These are phyloP conservation scores for Paecilomyces sp. DNA, from an alignment of 2,329 filamentous ascomycete genomes.

Conservation along the genomic window DNA sequence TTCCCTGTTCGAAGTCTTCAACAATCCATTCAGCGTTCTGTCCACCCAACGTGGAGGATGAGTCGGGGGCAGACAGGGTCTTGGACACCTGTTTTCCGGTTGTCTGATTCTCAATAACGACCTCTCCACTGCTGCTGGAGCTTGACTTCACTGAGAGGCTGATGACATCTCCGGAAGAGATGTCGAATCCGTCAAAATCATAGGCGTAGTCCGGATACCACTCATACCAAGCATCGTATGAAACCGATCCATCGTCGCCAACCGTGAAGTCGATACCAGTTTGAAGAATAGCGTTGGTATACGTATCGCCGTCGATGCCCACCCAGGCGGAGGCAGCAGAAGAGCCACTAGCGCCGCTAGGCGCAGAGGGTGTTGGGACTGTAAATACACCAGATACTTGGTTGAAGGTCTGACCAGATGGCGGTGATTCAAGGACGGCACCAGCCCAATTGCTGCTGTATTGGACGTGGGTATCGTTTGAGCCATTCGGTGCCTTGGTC, in stretches of 20 bases:
- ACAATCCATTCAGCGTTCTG: constrained; percentile 59
- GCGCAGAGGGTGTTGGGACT: constrained; percentile 43
- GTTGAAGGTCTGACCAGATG: constrained; percentile 41
- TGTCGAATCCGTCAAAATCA: constrained; percentile 42
- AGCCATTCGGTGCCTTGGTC: constrained; percentile 2
- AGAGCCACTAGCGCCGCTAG: constrained; percentile 27
- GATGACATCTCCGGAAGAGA: constrained; percentile 42
- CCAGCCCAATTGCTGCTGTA: constrained; percentile 57
- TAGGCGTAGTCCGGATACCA: constrained; percentile 54
- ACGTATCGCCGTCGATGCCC: constrained; percentile 56
- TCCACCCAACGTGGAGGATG: constrained; percentile 40
- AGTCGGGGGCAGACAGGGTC: constrained; percentile 39
- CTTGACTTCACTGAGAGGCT: constrained; percentile 32
- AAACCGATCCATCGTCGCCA: constrained; percentile 29
- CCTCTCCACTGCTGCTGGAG: constrained; percentile 37
- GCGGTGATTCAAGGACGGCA: constrained; percentile 43
- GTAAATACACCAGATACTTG: constrained; percentile 39
- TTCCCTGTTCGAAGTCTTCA: constrained; percentile 44
- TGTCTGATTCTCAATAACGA: constrained; percentile 45
- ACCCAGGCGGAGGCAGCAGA: constrained; percentile 52
- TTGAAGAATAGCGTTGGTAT: constrained; percentile 48
- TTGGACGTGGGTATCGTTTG: constrained; percentile 35
- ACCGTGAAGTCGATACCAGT: constrained; percentile 52
- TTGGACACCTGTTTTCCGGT: constrained; percentile 48
- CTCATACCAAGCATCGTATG: constrained; percentile 54